Evolutionary conservation across 2,329 filamentous ascomycete genomes (phyloP).

Genomic region (Penicillium concentricum): DNA sequence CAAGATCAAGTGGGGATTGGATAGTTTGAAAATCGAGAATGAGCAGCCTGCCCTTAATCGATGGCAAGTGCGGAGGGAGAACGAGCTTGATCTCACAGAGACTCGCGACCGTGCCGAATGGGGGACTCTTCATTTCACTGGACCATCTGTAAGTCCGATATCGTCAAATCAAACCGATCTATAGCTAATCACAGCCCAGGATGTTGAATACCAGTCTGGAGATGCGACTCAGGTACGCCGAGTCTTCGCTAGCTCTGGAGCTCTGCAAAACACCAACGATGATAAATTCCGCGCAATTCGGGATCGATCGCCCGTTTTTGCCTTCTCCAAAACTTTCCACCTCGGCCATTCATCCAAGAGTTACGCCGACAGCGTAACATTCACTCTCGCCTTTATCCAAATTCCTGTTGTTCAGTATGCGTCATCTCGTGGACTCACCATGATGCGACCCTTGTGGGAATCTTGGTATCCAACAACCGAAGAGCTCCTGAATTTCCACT

Average conservation of each 20-base stretch:
- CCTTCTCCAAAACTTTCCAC: conserved; percentile 67
- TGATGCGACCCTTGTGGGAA: conserved; percentile 77
- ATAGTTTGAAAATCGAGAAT: conserved; percentile 43
- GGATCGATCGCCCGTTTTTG: conserved; percentile 78
- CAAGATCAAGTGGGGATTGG: conserved; percentile 68
- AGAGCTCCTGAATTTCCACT: conserved; percentile 72
- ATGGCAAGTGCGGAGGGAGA: conserved; percentile 44
- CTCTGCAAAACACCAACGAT: conserved; percentile 66
- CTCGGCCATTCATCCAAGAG: conserved; percentile 40
- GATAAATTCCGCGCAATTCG: conserved; percentile 66
- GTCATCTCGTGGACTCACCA: conserved; percentile 69
- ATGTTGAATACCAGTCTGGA: conserved; percentile 69
- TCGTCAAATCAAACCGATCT: not conserved
- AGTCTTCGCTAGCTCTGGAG: conserved; percentile 67
- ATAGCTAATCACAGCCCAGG: conserved; percentile 31
- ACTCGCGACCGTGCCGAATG: conserved; percentile 74
- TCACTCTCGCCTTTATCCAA: conserved; percentile 75
- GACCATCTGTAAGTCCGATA: conserved; percentile 51
- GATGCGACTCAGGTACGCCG: conserved; percentile 65
- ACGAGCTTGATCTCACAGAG: conserved; percentile 72
- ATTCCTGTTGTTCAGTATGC: conserved; percentile 78
- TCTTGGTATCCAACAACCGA: conserved; percentile 67
- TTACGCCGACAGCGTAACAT: conserved; percentile 60
- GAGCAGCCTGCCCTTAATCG: conserved; percentile 42
- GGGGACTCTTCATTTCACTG: conserved; percentile 77